Evolutionary conservation across 2,329 filamentous ascomycete genomes (phyloP).

Genomic region (Xylaria digitata): DNA sequence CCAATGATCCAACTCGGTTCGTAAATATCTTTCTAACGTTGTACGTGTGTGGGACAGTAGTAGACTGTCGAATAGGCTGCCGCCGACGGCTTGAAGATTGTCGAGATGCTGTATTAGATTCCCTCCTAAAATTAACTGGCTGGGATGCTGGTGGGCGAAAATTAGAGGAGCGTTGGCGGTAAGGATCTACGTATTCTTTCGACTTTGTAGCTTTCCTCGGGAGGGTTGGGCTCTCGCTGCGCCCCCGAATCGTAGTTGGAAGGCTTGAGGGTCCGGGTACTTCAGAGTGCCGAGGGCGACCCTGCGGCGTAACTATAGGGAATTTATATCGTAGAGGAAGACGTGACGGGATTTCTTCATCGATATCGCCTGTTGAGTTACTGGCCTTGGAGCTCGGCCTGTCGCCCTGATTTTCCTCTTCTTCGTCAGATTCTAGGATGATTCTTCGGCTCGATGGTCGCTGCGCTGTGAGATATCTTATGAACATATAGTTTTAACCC

Average conservation of each 20-base stretch:
- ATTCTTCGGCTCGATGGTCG: too few relatives aligned
- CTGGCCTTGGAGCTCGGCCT: too few relatives aligned
- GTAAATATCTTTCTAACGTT: background rate
- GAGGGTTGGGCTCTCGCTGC: background rate
- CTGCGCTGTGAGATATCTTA: too few relatives aligned
- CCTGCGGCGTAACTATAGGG: background rate
- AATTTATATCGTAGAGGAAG: background rate
- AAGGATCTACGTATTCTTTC: too few relatives aligned
- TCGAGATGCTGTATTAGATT: background rate
- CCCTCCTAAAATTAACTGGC: background rate
- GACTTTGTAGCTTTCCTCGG: background rate
- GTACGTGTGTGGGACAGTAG: background rate
- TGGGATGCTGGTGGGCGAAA: background rate
- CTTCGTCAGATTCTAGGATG: too few relatives aligned
- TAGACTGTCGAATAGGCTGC: background rate
- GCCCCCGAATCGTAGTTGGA: background rate
- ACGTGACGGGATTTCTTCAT: background rate
- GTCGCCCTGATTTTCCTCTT: too few relatives aligned
- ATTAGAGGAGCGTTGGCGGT: background rate
- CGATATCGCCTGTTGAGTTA: too few relatives aligned
- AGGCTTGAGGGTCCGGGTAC: background rate
- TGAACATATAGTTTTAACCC: too few relatives aligned
- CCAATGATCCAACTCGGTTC: background rate
- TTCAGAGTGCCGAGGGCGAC: too few relatives aligned
- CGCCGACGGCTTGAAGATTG: background rate